phyloP scores from a whole-genome alignment of 2,329 filamentous ascomycete genomes.

The Hypoxylon sp. region DNA sequence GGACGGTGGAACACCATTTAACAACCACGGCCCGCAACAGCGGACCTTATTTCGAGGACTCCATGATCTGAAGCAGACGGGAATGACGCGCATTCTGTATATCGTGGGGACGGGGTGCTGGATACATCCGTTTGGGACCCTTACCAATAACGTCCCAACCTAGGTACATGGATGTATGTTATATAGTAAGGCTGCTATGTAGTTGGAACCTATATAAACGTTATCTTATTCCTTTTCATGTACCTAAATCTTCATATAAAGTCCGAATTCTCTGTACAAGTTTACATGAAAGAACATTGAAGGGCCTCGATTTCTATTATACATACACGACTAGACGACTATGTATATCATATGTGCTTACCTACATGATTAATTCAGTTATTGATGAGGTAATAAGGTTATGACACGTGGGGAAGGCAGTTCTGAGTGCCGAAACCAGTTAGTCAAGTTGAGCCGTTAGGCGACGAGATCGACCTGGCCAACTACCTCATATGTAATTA shows the following conservation, averaged over 20 bases:
- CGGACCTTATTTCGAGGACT: slow-evolving; percentile 30
- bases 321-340: not conserved
- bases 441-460: slow-evolving; percentile 32
- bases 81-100: slow-evolving; percentile 25
- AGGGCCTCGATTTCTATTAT: not conserved
- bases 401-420: slow-evolving; percentile 32
- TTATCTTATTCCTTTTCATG: no score
- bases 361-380: not conserved
- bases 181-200: not conserved
- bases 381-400: slow-evolving; percentile 23
- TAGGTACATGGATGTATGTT: not conserved
- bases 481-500: slow-evolving; percentile 37
- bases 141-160: not conserved
- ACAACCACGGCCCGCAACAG: slow-evolving; percentile 22
- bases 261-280: no score
- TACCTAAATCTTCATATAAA: not conserved
- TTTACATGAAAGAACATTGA: not conserved
- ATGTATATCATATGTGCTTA: not conserved
- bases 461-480: slow-evolving; percentile 31
- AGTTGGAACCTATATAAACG: no score
- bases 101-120: slow-evolving; percentile 17
- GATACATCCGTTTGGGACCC: not conserved
- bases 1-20: slow-evolving; percentile 8
- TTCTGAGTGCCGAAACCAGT: slow-evolving; percentile 37
- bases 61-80: slow-evolving; percentile 3